Base-by-base conservation (phyloP, 2,329 filamentous ascomycete genomes). In the Botrytis aclada region DNA sequence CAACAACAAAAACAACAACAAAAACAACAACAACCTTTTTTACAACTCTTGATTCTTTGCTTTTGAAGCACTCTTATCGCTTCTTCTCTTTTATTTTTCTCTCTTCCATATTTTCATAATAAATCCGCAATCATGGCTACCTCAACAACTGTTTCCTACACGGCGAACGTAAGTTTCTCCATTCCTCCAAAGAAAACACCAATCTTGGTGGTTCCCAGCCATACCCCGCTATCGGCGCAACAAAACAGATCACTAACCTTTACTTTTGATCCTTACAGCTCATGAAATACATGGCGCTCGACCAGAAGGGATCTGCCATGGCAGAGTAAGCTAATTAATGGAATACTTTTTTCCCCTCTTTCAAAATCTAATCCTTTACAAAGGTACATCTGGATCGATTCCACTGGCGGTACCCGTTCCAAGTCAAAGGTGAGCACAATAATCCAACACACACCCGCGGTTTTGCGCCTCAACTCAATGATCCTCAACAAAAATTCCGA, bases 361-460 rank as follows among this genome's bases (percentile, higher is more conserved):
- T 43, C 39, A 56, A 71, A 71, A 70, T 74, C 61, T 73, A 64
- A 69, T 73, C 43, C 63, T 45, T 61, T 58, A 39, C 32, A 62
- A 65, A 80, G 79, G 76, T 98, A 98, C 86, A 90, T 98, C 87
- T 98, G 95, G 95, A 92, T 98, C 83, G 95, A 98, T 82, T 87
- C 92, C 77, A 84, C 86, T 77, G 94, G 95, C 83, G 91, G 92
- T 81, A 88, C 93, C 79, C 94, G 96, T 81, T 97, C 94, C 83
- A 99, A 98, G 88, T 95, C 93, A 82, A 97, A 94, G 89, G 95
- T 98, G 88, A 88, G 93, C 51, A 56, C 87, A 25, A 32, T 25
- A 7, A 34, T n/a, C 14, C 32, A 34, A 37, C 32, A 39, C 25
- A 37, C 60, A 34, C 60, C 34, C 60, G 45, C 43, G 20, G 25